phyloP scores from a whole-genome alignment of 345 rosid species.

The Eucalyptus sp. region DNA sequence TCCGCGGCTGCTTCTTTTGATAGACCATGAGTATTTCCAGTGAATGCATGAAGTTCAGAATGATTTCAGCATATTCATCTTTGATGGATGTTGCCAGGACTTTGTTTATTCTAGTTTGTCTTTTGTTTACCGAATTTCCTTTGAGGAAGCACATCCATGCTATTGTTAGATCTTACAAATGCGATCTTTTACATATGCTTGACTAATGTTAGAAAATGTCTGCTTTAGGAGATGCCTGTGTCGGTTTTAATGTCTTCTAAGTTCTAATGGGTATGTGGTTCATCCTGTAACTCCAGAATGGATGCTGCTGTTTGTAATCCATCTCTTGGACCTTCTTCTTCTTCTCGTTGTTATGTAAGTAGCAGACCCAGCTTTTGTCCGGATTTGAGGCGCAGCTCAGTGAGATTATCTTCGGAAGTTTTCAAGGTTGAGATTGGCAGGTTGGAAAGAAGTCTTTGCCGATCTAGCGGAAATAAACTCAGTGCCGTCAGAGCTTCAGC shows the following conservation, averaged over 20 bases:
- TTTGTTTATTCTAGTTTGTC: neutral
- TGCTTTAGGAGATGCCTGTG: neutral
- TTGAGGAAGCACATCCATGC: neutral
- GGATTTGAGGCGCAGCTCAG: conserved; percentile 14
- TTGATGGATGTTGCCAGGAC: neutral
- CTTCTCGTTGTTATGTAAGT: neutral
- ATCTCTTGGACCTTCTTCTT: neutral
- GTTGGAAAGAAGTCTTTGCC: conserved; percentile 6
- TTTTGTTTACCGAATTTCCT: neutral
- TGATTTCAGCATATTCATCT: neutral
- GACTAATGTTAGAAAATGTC: neutral
- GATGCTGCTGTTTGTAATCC: neutral
- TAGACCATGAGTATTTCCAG: neutral
- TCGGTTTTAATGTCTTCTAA: neutral
- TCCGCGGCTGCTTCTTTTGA: neutral
- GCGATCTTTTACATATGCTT: neutral
- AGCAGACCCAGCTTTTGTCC: neutral
- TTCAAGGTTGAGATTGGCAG: conserved; percentile 16
- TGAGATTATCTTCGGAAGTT: conserved; percentile 9
- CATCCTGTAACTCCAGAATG: neutral
- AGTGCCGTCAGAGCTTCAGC: conserved; percentile 35
- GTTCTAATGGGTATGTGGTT: neutral
- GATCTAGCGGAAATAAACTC: conserved; percentile 12
- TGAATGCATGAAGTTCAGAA: neutral
- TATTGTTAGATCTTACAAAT: neutral